Evolutionary conservation across 371 early-diverging fungal genomes (phyloP).

Genomic region (Lichtheimia ramosa): DNA sequence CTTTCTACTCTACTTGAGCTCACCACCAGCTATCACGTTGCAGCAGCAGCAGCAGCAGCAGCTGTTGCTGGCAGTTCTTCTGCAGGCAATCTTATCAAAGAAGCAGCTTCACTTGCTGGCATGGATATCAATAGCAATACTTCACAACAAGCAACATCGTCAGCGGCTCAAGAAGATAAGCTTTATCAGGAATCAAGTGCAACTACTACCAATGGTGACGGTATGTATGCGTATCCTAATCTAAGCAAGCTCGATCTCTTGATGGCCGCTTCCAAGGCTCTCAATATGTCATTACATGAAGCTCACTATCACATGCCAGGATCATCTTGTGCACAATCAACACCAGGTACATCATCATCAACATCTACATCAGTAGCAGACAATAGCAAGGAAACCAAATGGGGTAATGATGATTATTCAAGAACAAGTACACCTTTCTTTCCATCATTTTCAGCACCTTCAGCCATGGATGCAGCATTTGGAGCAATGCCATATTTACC

Average conservation of each 20-base stretch:
- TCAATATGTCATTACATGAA: too few relatives aligned
- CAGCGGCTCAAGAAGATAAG: not conserved
- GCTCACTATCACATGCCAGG: not conserved
- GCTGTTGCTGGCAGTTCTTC: not conserved
- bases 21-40: constrained; percentile 6
- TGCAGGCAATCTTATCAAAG: constrained; percentile 11
- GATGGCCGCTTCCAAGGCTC: not conserved
- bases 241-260: not conserved
- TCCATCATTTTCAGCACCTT: not conserved
- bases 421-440: not conserved
- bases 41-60: not conserved
- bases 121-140: not conserved
- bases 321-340: not conserved
- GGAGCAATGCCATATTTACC: not conserved
- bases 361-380: not conserved
- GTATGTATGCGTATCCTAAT: not conserved
- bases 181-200: not conserved
- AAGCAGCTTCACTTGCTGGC: constrained; percentile 16
- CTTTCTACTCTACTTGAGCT: constrained; percentile 6
- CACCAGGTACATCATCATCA: not conserved
- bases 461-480: too few relatives aligned
- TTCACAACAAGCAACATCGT: not conserved
- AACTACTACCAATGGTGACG: not conserved
- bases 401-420: too few relatives aligned
- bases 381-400: too few relatives aligned